Conservation (phyloP, 148 eudicot genomes). For the Chenopodium suecicum region DNA sequence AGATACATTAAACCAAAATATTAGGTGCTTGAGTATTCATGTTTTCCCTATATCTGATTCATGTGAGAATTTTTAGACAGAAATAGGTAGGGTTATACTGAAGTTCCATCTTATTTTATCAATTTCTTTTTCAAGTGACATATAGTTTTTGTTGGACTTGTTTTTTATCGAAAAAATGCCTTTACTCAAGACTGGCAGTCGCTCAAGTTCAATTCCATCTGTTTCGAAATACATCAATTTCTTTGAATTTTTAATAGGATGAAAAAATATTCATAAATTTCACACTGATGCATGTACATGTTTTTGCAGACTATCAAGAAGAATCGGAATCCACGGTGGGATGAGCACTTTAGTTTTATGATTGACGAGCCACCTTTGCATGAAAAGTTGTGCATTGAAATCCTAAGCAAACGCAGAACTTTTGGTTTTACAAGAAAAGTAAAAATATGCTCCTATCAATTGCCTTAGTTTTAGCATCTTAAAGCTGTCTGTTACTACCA, state of each 20-base stretch:
- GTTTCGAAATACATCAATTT: neutral
- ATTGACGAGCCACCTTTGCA: constrained; percentile 73
- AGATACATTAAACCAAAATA: too few relatives aligned
- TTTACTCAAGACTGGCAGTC: neutral
- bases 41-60: neutral
- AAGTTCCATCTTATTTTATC: neutral
- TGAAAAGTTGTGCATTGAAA: constrained; percentile 65
- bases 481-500: neutral
- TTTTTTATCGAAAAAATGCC: neutral
- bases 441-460: constrained; percentile 8
- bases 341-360: constrained; percentile 72
- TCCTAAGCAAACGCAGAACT: constrained; percentile 60
- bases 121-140: neutral
- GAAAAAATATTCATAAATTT: too few relatives aligned
- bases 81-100: neutral
- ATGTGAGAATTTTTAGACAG: neutral
- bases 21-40: neutral
- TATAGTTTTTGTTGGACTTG: neutral
- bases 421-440: constrained; percentile 68
- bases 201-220: neutral
- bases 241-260: neutral
- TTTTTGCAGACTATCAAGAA: constrained; percentile 52
- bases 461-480: neutral
- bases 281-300: neutral
- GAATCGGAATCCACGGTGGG: constrained; percentile 77